Evolutionary conservation across 192 early-diverging fungal genomes (phyloP).

Genomic region (Gigaspora rosea): DNA sequence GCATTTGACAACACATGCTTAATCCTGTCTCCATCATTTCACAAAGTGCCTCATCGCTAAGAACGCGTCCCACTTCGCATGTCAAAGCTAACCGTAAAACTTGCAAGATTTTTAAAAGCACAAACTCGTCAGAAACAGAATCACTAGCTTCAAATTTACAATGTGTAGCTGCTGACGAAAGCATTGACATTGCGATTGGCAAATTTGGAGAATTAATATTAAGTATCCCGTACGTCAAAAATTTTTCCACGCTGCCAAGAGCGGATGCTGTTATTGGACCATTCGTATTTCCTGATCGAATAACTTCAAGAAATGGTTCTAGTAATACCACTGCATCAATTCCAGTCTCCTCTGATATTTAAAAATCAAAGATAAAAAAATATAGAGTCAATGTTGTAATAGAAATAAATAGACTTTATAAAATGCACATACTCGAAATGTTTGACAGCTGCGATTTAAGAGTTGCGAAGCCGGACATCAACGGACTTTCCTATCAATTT

Average conservation of each 20-base stretch:
- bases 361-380: neutral
- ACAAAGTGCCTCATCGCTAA: slow-evolving; percentile 93
- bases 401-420: neutral
- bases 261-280: slow-evolving; percentile 93
- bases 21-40: slow-evolving; percentile 97
- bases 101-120: slow-evolving; percentile 85
- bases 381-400: neutral
- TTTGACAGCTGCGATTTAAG: slow-evolving; percentile 60
- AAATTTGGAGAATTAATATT: slow-evolving; percentile 64
- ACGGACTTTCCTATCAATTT: slow-evolving; percentile 55
- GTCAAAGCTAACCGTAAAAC: slow-evolving; percentile 75
- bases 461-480: slow-evolving; percentile 71
- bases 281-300: slow-evolving; percentile 89
- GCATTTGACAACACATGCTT: slow-evolving; percentile 94
- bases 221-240: slow-evolving; percentile 81
- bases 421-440: slow-evolving; percentile 44
- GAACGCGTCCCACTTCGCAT: slow-evolving; percentile 64
- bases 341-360: slow-evolving; percentile 52
- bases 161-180: slow-evolving; percentile 85
- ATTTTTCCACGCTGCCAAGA: slow-evolving; percentile 87
- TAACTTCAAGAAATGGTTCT: slow-evolving; percentile 90
- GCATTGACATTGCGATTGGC: slow-evolving; percentile 64
- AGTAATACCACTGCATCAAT: slow-evolving; percentile 76
- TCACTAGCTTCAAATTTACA: slow-evolving; percentile 97
- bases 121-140: slow-evolving; percentile 91